Percentiles rank a stretch among this genome's conserved stretches.
phyloP scores from a whole-genome alignment of 805 yeast species.

The Saccharomycopsis schoenii region DNA sequence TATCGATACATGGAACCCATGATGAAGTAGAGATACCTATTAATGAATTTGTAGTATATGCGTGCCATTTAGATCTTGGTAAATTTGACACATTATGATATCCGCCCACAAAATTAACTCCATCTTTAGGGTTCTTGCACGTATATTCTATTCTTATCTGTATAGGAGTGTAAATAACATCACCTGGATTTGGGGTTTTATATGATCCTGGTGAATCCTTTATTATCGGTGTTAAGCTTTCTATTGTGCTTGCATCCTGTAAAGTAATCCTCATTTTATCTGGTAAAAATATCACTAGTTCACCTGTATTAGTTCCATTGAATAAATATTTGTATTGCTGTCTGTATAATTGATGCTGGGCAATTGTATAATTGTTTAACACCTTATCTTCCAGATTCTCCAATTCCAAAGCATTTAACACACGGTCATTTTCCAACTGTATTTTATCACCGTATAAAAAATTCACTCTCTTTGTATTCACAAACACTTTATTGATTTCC shows the following conservation, averaged over 20 bases:
- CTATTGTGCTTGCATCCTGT: slow-evolving; percentile 37
- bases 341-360: slow-evolving; percentile 29
- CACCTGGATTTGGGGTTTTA: slow-evolving; percentile 29
- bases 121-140: slow-evolving; percentile 57
- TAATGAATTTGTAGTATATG: slow-evolving; percentile 74
- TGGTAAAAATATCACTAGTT: slow-evolving; percentile 54
- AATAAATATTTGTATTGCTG: slow-evolving; percentile 44
- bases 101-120: slow-evolving; percentile 66
- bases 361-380: slow-evolving; percentile 4
- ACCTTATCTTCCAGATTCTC: slow-evolving; percentile 3
- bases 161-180: slow-evolving; percentile 60
- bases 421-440: slow-evolving; percentile 29
- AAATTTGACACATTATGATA: slow-evolving; percentile 30
- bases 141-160: slow-evolving; percentile 59
- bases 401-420: slow-evolving; percentile 21
- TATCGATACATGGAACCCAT: slow-evolving; percentile 98
- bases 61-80: slow-evolving; percentile 57
- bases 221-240: slow-evolving; percentile 29
- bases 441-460: slow-evolving; percentile 49
- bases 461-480: slow-evolving; percentile 51
- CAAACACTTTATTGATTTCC: slow-evolving; percentile 48
- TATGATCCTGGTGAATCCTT: slow-evolving; percentile 31
- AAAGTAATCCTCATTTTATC: slow-evolving; percentile 51
- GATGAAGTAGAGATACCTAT: slow-evolving; percentile 75
- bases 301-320: slow-evolving; percentile 50